Base-by-base conservation (phyloP, 768 basidiomycete genomes). In the Pholiota conissans region DNA sequence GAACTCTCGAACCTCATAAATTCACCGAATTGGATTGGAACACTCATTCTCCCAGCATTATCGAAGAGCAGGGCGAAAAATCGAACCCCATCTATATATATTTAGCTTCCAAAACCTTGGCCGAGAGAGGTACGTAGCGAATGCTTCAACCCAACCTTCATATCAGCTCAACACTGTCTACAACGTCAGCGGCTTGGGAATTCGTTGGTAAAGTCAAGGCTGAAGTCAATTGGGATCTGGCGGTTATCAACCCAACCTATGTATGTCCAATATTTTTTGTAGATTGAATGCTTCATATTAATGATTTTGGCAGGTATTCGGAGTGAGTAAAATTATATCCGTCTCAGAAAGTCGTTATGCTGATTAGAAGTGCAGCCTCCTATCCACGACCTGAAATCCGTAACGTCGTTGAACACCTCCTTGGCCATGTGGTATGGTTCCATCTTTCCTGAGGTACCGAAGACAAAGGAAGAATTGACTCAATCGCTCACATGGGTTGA, bases 11-110 rank as follows among this genome's bases (percentile, higher is more conserved):
- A 0, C 60, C 61, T 0, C 67, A 74, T 1, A 71, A 71, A 1
- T 82, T 76, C 62, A 73, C 66, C 37, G 85, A 88, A 64, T 59
- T 62, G 11, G 76, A 89, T 69, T 91, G 89, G 90, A 87, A 89
- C 62, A 67, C 81, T 14, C 71, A 71, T 49, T 72, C 80, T 5
- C 63, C 82, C 14, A 65, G 72, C 49, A 71, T 74, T 7, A 75
- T 83, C 14, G 73, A 80, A 55, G 73, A 81, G 57, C 70, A 82
- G 45, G 87, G 86, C 0, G 67, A 71, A 13, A 72, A 78, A 0
- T 81, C 82, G 0, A 55, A 67, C 0, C 56, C 58, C 0, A 58
- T 67, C n/a, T 58, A 69, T 18, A 83, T 80, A 61, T 91, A 91
- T 66, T 64, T 75, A 20, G 83, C 85, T 3, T 83, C 82, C 14